Conservation (phyloP, 192 early-diverging fungal species). For the Chytriomyces hyalinus region DNA sequence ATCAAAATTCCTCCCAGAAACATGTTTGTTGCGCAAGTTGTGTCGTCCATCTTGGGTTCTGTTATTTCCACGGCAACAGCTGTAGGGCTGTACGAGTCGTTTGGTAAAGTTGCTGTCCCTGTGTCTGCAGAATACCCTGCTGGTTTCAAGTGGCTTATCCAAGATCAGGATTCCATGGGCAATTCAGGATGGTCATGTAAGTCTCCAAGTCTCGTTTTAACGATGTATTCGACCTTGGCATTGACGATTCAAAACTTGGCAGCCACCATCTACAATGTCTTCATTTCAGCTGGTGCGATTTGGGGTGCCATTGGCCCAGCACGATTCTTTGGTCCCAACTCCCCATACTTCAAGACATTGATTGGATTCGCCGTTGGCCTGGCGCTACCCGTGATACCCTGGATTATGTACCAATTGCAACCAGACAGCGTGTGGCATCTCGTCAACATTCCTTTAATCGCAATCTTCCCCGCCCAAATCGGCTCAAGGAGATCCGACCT, state of each 20-base stretch:
- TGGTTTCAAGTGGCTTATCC: constrained; percentile 62
- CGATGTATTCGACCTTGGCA: constrained; percentile 64
- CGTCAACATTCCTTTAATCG: constrained; percentile 34
- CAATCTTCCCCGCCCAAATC: neutral
- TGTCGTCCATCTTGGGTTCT: constrained; percentile 53
- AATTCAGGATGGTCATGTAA: constrained; percentile 17
- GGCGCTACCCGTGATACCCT: constrained; percentile 38
- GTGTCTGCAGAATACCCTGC: constrained; percentile 65
- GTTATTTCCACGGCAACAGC: neutral
- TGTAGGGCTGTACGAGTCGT: constrained; percentile 3
- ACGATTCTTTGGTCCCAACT: constrained; percentile 56
- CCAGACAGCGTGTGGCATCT: constrained; percentile 31
- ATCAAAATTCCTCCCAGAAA: constrained; percentile 69
- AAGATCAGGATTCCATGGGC: constrained; percentile 52
- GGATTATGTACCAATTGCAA: constrained; percentile 37
- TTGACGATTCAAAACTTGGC: constrained; percentile 53
- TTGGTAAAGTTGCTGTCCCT: constrained; percentile 27
- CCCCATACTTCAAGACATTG: constrained; percentile 27
- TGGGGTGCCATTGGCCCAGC: constrained; percentile 76
- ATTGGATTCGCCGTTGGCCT: constrained; percentile 32
- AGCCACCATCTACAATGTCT: constrained; percentile 49
- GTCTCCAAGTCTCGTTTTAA: constrained; percentile 30
- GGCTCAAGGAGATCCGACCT: neutral
- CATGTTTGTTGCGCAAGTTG: constrained; percentile 59
- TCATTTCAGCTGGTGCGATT: constrained; percentile 69